Base-by-base conservation (phyloP, 2,329 filamentous ascomycete species). In the Purpureocillium lavendulum region DNA sequence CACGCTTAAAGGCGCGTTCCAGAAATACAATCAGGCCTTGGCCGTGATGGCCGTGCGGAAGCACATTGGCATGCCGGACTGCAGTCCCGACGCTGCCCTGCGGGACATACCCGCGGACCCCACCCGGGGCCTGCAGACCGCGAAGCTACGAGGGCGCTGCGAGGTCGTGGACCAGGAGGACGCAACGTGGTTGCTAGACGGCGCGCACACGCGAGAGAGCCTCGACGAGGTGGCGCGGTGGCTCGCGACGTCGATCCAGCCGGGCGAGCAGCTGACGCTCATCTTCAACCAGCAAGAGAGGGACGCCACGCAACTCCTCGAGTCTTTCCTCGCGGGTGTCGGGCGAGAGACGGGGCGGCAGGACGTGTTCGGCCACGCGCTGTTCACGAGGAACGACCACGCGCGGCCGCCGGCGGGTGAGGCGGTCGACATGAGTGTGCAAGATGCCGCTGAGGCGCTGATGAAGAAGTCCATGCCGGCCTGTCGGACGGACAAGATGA, bases 201-300 rank as follows among this genome's bases (percentile, higher is more conserved):
- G 89, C 3, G 89, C 86, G 2, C 89, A 96, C 56, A 96, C 89
- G 0, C 69, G 80, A 16, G 88, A 95, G 50, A 94, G 87, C 50
- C 78, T 96, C 46, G 71, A 77, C 38, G 73, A 86, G 32, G 84
- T 84, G 10, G 86, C 79, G 3, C 70, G 69, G 48, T 96, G 89
- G 89, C 90, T 90, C 52, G 75, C 75, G 2, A 62, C 62, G 7
- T 64, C 70, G 35, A 53, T 72, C n/a, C 54, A 41, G 7, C 31
- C 46, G 1, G 42, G 45, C 0, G 55, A 56, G 7, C 38, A 47
- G 18, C 61, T 67, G 33, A 67, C 86, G 0, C 65, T 97, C 34
- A 73, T 97, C 35, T 97, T 97, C 70, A 96, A 96, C 60, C 90
- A 96, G 60, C 87, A 95, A 55, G 87, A 87, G 9, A 77, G 88